Conservation (phyloP, 805 yeast genomes). For the Wickerhamomyces silvicola region DNA sequence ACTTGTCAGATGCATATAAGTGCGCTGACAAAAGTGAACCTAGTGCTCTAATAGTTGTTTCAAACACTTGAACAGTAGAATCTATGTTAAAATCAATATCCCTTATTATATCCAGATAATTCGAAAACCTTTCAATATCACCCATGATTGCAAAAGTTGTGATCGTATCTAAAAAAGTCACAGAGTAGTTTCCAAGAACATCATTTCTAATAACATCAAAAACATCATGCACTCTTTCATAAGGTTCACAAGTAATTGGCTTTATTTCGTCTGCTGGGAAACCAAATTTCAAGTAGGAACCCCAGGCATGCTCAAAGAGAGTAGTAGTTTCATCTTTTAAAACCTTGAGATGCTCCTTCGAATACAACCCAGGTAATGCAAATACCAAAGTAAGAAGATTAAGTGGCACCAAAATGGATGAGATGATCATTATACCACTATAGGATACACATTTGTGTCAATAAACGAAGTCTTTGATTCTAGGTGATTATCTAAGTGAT, state of each 20-base stretch:
- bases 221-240: conserved; percentile 54
- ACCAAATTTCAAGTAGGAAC: conserved; percentile 58
- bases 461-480: too few species aligned
- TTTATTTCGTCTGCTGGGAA: conserved; percentile 78
- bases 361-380: too few species aligned
- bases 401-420: background rate
- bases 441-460: too few species aligned
- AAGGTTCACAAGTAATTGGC: conserved; percentile 67
- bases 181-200: conserved; percentile 76
- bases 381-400: background rate
- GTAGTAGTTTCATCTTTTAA: conserved; percentile 40
- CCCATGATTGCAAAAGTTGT: conserved; percentile 74
- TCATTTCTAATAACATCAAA: conserved; percentile 64
- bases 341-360: conserved; percentile 22
- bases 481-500: too few species aligned
- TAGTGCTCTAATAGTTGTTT: conserved; percentile 70
- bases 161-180: conserved; percentile 71
- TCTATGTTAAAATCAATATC: conserved; percentile 50
- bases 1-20: conserved; percentile 44
- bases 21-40: conserved; percentile 83
- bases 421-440: too few species aligned
- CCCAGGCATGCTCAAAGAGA: conserved; percentile 72
- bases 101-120: conserved; percentile 33
- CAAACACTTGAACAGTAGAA: conserved; percentile 82
- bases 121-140: conserved; percentile 48